Percentiles rank a stretch among this genome's conserved stretches.
These are phyloP conservation scores for Apiospora hydei DNA, from an alignment of 2,329 filamentous ascomycete genomes.

Conservation along the genomic window DNA sequence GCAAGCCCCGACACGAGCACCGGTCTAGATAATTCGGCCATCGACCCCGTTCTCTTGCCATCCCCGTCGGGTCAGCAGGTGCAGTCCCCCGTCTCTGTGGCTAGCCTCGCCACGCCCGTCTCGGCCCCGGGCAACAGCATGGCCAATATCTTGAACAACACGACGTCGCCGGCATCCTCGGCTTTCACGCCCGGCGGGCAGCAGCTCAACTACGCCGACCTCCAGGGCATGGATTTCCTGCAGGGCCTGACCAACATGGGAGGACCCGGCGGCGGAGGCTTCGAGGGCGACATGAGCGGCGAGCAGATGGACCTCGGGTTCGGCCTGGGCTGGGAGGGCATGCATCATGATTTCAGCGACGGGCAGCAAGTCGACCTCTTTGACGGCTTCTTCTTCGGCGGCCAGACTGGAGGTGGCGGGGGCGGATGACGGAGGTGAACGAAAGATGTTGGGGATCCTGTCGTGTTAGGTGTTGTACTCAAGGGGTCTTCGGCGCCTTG, in stretches of 20 bases:
- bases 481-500: neutral
- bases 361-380: conserved; percentile 71
- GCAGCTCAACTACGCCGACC: conserved; percentile 51
- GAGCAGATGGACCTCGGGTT: conserved; percentile 71
- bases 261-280: conserved; percentile 32
- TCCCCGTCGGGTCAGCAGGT: conserved; percentile 50
- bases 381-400: conserved; percentile 77
- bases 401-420: conserved; percentile 49
- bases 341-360: conserved; percentile 69
- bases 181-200: conserved; percentile 40
- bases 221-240: conserved; percentile 62
- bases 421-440: neutral
- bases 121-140: conserved; percentile 33
- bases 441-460: neutral
- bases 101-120: conserved; percentile 44
- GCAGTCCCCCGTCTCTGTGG: conserved; percentile 43
- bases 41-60: conserved; percentile 54
- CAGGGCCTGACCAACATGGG: conserved; percentile 49
- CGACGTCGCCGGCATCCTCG: conserved; percentile 37
- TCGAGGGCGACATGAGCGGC: conserved; percentile 39
- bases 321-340: conserved; percentile 69
- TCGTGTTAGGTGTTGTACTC: neutral
- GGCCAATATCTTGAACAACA: conserved; percentile 29
- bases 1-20: conserved; percentile 44
- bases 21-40: conserved; percentile 44